Conservation (phyloP, 2,329 filamentous ascomycete species). For the Tolypocladium tropicale region DNA sequence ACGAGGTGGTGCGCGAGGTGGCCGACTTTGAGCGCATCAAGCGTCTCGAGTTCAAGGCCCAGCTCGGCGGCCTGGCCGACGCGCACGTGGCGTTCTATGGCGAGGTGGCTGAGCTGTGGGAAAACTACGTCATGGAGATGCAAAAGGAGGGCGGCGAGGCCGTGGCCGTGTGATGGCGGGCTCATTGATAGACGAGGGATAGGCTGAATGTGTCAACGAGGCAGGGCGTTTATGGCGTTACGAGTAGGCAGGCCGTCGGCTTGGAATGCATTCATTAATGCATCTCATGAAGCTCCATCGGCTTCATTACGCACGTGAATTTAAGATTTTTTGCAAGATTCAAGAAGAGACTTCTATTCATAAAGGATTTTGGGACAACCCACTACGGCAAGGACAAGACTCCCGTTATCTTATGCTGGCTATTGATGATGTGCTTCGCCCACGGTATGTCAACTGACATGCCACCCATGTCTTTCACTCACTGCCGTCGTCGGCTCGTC, state of each 20-base stretch:
- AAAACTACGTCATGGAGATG: constrained; percentile 81
- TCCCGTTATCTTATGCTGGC: background rate
- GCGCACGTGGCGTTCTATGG: constrained; percentile 83
- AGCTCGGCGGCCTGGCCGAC: constrained; percentile 73
- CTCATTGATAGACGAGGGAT: background rate
- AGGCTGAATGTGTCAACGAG: background rate
- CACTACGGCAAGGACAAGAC: background rate
- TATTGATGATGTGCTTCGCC: background rate
- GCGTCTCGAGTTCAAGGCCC: constrained; percentile 79
- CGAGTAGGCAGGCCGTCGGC: background rate
- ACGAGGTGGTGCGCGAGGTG: constrained; percentile 89
- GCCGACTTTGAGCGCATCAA: constrained; percentile 96
- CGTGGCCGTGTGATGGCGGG: background rate
- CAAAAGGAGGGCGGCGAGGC: constrained; percentile 48
- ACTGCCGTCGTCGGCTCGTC: background rate
- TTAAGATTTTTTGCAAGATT: background rate
- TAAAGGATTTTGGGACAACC: background rate
- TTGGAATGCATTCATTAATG: background rate
- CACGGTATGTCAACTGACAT: background rate
- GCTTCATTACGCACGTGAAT: background rate
- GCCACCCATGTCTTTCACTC: background rate
- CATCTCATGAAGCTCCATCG: background rate
- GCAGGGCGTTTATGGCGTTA: background rate
- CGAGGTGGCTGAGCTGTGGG: constrained; percentile 73
- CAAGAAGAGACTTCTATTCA: background rate